A percentile compares a stretch with the other conserved stretches of the same genome.
phyloP scores from a whole-genome alignment of 371 early-diverging fungal genomes.

The Circinella umbellata region DNA sequence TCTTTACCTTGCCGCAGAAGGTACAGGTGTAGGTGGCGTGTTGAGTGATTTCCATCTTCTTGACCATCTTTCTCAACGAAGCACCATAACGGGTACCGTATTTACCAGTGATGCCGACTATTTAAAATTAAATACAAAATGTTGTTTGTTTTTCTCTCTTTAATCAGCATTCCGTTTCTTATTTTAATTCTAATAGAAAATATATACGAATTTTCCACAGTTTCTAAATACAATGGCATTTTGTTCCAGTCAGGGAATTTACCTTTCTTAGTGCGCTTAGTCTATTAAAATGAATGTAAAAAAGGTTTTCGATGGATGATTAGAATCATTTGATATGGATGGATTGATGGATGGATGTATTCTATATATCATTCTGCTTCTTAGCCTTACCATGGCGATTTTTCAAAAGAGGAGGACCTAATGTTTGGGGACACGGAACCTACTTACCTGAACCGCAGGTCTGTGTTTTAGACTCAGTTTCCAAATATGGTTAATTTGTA shows the following conservation, averaged over 20 bases:
- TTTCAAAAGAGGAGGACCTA: constrained; percentile 9
- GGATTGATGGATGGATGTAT: constrained; percentile 18
- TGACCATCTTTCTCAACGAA: constrained; percentile 99
- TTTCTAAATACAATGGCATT: neutral
- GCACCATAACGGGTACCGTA: constrained; percentile 99
- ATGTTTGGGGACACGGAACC: neutral
- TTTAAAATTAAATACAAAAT: too few relatives aligned
- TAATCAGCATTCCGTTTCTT: too few relatives aligned
- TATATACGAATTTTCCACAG: neutral
- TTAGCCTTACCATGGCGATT: constrained; percentile 16
- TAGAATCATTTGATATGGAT: constrained; percentile 1
- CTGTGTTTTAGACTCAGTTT: neutral
- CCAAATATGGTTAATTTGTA: too few relatives aligned
- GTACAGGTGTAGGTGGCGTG: constrained; percentile 99
- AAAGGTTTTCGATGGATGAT: neutral
- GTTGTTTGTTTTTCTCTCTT: too few relatives aligned
- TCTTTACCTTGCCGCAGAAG: constrained; percentile 96
- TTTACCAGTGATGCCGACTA: constrained; percentile 99
- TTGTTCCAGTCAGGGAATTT: neutral
- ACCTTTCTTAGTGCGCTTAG: constrained; percentile 98
- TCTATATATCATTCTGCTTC: neutral
- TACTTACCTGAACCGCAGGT: neutral
- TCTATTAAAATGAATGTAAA: constrained; percentile 50
- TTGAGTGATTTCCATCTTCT: constrained; percentile 99
- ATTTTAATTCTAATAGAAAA: neutral